A percentile compares a stretch with the other conserved stretches of the same genome.
phyloP scores from a whole-genome alignment of 768 basidiomycete genomes.

The Dentipellis sp. region DNA sequence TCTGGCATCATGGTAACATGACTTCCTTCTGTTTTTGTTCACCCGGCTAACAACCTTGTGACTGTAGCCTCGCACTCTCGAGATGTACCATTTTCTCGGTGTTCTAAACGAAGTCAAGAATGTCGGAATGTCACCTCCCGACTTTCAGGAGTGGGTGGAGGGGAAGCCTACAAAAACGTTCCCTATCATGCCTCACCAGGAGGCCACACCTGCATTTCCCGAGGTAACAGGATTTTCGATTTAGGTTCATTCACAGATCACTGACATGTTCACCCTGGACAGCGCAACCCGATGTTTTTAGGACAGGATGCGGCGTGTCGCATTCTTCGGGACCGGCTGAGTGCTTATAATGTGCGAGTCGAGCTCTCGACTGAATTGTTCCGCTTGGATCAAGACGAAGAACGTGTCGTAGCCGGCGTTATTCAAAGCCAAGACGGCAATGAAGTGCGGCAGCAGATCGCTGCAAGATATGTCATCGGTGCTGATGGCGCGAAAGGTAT shows the following conservation, averaged over 20 bases:
- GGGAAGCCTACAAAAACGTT: neutral
- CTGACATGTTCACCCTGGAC: neutral
- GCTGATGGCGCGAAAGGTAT: conserved; percentile 1
- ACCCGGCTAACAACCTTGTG: neutral
- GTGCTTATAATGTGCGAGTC: neutral
- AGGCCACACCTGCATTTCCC: neutral
- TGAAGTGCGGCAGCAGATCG: neutral
- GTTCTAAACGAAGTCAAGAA: neutral
- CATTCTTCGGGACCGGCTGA: neutral
- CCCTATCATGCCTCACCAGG: neutral
- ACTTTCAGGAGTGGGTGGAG: neutral
- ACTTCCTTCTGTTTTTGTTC: too few relatives aligned
- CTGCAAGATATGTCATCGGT: conserved; percentile 1
- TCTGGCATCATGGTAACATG: too few relatives aligned
- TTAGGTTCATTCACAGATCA: neutral
- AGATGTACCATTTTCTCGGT: conserved; percentile 2
- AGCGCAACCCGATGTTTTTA: neutral
- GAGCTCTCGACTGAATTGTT: neutral
- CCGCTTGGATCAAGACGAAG: neutral
- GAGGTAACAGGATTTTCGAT: neutral
- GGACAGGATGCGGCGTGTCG: neutral
- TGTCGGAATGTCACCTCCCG: neutral
- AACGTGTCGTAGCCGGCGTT: neutral
- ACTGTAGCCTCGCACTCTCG: conserved; percentile 2
- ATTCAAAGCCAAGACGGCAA: neutral